phyloP scores from a whole-genome alignment of 1,284 basidiomycete genomes.

The Rhodotorula sp. region DNA sequence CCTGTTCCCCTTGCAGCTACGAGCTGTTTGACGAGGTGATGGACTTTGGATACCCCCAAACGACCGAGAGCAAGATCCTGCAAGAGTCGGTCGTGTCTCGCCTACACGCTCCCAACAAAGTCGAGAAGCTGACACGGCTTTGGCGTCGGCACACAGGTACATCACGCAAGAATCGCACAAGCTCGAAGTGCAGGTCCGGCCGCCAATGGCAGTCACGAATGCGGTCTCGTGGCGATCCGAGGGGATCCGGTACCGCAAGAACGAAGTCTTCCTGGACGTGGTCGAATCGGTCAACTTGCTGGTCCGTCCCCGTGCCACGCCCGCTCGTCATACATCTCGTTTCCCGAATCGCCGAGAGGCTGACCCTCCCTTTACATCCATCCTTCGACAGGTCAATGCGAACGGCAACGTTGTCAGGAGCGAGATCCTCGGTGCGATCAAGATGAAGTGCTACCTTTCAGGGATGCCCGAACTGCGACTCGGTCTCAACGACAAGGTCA shows the following conservation, averaged over 20 bases:
- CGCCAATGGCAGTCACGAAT: conserved; percentile 97
- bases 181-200: conserved; percentile 91
- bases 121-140: background rate
- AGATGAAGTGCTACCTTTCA: conserved; percentile 99
- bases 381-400: conserved; percentile 72
- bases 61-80: conserved; percentile 97
- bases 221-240: conserved; percentile 98
- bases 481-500: conserved; percentile 98
- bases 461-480: conserved; percentile 97
- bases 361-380: background rate
- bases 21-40: conserved; percentile 97
- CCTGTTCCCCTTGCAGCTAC: conserved; percentile 7
- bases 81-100: conserved; percentile 70
- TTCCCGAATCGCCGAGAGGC: background rate
- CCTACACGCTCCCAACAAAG: background rate
- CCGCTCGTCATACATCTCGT: background rate
- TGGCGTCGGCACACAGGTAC: conserved; percentile 59
- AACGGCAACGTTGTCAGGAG: conserved; percentile 96
- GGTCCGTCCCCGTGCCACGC: conserved; percentile 54
- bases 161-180: conserved; percentile 99
- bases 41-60: conserved; percentile 99
- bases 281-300: conserved; percentile 96
- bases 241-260: conserved; percentile 96
- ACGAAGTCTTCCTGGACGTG: conserved; percentile 98
- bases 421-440: conserved; percentile 94